A percentile compares a stretch with the other conserved stretches of the same genome.
These are phyloP conservation scores for Entrophospora sp. DNA, from an alignment of 192 early-diverging fungal species.

Conservation along the genomic window DNA sequence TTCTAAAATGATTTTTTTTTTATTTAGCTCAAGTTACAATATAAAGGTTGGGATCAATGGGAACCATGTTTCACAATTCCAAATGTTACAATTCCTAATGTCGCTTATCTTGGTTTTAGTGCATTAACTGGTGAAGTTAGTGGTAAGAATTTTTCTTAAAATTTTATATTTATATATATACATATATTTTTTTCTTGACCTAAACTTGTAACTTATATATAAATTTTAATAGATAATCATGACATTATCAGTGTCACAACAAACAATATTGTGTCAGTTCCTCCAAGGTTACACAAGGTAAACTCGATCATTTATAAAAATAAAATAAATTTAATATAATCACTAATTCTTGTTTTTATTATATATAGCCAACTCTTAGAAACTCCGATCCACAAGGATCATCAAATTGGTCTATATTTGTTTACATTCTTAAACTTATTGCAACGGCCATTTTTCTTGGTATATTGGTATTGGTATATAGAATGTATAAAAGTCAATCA, in stretches of 20 bases:
- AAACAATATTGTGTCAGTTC: conserved; percentile 7
- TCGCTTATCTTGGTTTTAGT: conserved; percentile 83
- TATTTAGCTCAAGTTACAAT: conserved; percentile 36
- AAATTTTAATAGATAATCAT: conserved; percentile 12
- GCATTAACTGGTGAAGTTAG: conserved; percentile 86
- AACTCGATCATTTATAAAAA: neutral
- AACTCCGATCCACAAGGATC: too few species aligned
- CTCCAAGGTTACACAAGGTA: conserved; percentile 8
- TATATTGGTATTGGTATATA: conserved; percentile 3
- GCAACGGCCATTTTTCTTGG: neutral
- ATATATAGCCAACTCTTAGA: neutral
- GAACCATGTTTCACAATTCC: conserved; percentile 73
- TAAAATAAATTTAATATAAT: neutral
- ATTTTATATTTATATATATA: neutral
- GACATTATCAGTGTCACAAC: conserved; percentile 16
- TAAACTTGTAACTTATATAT: neutral
- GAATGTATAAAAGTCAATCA: conserved; percentile 16
- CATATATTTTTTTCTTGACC: neutral
- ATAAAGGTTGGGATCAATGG: conserved; percentile 54
- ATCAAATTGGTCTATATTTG: conserved; percentile 12
- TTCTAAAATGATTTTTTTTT: neutral
- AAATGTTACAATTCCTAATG: conserved; percentile 70
- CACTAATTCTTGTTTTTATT: neutral
- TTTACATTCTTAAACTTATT: conserved; percentile 13
- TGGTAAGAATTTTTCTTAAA: conserved; percentile 39